Evolutionary conservation across 495 filamentous ascomycete genomes (phyloP), one percentile per base, ranked within the genome.

Genomic region (Aspergillus affinis): DNA sequence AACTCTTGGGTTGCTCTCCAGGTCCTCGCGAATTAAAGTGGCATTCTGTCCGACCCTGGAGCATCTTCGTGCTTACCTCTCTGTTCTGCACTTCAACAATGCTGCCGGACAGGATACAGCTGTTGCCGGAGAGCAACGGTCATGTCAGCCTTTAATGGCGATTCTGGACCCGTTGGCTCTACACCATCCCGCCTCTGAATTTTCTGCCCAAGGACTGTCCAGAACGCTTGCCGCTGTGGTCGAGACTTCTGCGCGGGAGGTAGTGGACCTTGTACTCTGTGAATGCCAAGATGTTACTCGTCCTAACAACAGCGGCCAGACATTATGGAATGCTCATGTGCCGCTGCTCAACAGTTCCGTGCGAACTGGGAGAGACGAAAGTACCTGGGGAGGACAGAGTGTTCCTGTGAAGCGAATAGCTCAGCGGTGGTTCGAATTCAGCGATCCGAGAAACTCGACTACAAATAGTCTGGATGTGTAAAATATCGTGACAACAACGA

Each of bases 191-290:
- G 93, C 90, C 5, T 83, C 84, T 57, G 90, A 94, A 65, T 93
- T 89, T 80, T 92, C 89, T 48, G 91, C 88, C 0, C 92, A 96
- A 69, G 92, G 91, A 0, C 70, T 97, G 6, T 84, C 84, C 52
- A 84, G 86, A 65, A 90, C 87, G 6, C 76, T 90, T 17, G 83
- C 92, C 12, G 70, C 72, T 21, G 73, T 88, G 7, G 84, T 93
- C 27, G 92, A 95, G 64, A 78, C 85, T 8, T 86, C 88, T 1
- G 67, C 67, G 20, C 61, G 61, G 3, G 66, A 65, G 50, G 58
- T 59, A 0, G 65, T 75, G 65, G 65, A 70, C 36, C 66, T 81
- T 27, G 55, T 75, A 26, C 69, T 84, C 21, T 76, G 62, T 26
- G 80, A 83, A 75, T 72, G 72, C 47, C 63, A 32, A 26, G 72